These are phyloP conservation scores for Orbilia oligospora DNA, from an alignment of 2,329 filamentous ascomycete genomes.

Conservation along the genomic window DNA sequence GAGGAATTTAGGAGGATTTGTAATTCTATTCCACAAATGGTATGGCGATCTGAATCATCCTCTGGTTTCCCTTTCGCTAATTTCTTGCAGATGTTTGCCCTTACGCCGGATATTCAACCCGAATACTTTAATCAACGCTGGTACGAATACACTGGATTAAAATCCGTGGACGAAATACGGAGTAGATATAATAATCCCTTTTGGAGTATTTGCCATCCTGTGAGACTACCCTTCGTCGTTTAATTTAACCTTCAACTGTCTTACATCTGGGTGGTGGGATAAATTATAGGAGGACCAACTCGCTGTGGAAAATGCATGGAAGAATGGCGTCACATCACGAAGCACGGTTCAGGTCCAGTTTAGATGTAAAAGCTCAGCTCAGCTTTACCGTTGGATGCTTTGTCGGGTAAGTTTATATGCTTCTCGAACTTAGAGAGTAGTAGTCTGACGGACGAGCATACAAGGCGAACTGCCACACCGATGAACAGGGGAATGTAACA, in stretches of 20 bases:
- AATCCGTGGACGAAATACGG: conserved; percentile 38
- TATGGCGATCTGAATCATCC: background rate
- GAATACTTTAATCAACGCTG: conserved; percentile 60
- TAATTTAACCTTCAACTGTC: conserved; percentile 9
- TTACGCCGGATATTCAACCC: conserved; percentile 54
- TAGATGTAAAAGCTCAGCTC: conserved; percentile 76
- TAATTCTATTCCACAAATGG: conserved; percentile 59
- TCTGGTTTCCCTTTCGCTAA: background rate
- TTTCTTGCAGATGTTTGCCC: conserved; percentile 45
- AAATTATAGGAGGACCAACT: conserved; percentile 48
- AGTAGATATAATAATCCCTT: conserved; percentile 39
- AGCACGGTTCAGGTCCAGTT: conserved; percentile 78
- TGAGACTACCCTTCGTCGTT: conserved; percentile 32
- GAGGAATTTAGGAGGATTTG: conserved; percentile 56
- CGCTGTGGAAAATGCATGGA: conserved; percentile 54
- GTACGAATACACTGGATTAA: conserved; percentile 60
- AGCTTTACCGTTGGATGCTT: conserved; percentile 85
- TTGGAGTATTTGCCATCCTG: conserved; percentile 53
- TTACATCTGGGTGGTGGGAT: conserved; percentile 3
- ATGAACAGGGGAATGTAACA: conserved; percentile 26
- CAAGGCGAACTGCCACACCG: conserved; percentile 47
- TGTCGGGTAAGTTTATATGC: conserved; percentile 70
- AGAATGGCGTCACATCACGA: conserved; percentile 71
- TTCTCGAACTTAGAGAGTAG: background rate
- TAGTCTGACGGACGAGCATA: conserved; percentile 7